Conservation (phyloP, 768 basidiomycete species). For the Chalciporus sphaerocephalus region DNA sequence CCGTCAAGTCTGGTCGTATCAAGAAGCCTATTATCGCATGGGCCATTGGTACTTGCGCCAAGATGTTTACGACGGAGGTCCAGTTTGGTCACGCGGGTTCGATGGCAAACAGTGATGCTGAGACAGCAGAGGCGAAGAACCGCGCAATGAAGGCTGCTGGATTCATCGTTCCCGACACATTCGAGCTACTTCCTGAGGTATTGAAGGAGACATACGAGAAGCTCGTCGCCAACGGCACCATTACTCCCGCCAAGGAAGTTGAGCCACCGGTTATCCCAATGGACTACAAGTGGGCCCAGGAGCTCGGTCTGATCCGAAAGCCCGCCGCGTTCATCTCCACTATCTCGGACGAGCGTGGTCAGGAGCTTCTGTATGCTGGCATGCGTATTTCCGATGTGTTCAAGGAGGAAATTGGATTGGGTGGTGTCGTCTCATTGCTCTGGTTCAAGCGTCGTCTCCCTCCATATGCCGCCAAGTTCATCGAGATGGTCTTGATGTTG, state of each 20-base stretch:
- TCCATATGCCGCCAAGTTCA: slow-evolving; percentile 93
- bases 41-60: slow-evolving; percentile 99
- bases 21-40: slow-evolving; percentile 99
- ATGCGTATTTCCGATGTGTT: slow-evolving; percentile 99
- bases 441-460: slow-evolving; percentile 98
- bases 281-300: slow-evolving; percentile 99
- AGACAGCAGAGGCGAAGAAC: slow-evolving; percentile 99
- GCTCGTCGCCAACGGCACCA: slow-evolving; percentile 65
- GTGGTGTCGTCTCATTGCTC: slow-evolving; percentile 91
- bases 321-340: slow-evolving; percentile 99
- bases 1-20: slow-evolving; percentile 89
- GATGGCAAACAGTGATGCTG: slow-evolving; percentile 95
- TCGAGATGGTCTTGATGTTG: slow-evolving; percentile 99
- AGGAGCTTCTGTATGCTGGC: slow-evolving; percentile 96
- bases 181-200: slow-evolving; percentile 88
- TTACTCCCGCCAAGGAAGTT: slow-evolving; percentile 70
- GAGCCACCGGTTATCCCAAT: slow-evolving; percentile 97
- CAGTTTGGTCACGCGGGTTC: slow-evolving; percentile 99
- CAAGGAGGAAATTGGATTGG: slow-evolving; percentile 94
- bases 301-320: slow-evolving; percentile 96
- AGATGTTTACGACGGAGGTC: slow-evolving; percentile 99
- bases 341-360: slow-evolving; percentile 98
- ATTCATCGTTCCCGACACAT: slow-evolving; percentile 95
- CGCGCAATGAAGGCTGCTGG: slow-evolving; percentile 89
- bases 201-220: slow-evolving; percentile 81